phyloP scores from a whole-genome alignment of 176 grass and related monocot genomes.

The Thalia dealbata region DNA sequence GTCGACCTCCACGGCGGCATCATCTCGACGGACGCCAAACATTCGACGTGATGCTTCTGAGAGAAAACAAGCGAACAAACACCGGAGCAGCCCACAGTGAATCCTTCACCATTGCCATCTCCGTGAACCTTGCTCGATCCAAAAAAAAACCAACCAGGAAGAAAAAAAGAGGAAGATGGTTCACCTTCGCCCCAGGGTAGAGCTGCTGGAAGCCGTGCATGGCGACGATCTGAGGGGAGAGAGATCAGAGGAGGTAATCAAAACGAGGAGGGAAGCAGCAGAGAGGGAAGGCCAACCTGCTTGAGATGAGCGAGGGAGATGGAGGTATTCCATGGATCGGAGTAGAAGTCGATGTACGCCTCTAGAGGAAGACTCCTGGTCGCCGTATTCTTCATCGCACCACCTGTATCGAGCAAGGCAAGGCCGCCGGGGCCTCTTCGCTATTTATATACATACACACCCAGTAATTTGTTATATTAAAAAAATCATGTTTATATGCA shows the following conservation, averaged over 20 bases:
- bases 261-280: background rate
- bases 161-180: background rate
- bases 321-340: background rate
- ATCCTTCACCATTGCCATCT: background rate
- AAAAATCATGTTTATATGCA: too few relatives aligned
- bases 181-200: background rate
- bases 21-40: slow-evolving; percentile 1
- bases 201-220: slow-evolving; percentile 1
- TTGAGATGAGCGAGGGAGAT: background rate
- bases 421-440: too few relatives aligned
- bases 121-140: too few relatives aligned
- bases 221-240: background rate
- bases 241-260: background rate
- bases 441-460: too few relatives aligned
- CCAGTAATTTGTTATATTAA: too few relatives aligned
- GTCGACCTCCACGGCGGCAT: slow-evolving; percentile 6
- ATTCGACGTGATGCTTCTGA: background rate
- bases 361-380: background rate
- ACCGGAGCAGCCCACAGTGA: background rate
- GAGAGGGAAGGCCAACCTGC: background rate
- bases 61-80: background rate
- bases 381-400: background rate
- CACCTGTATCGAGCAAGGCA: too few relatives aligned
- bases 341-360: slow-evolving; percentile 1
- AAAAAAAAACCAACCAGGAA: background rate